These are phyloP conservation scores for Setaria italica DNA, from an alignment of 202 grass and related monocot species.

Conservation along the genomic window DNA sequence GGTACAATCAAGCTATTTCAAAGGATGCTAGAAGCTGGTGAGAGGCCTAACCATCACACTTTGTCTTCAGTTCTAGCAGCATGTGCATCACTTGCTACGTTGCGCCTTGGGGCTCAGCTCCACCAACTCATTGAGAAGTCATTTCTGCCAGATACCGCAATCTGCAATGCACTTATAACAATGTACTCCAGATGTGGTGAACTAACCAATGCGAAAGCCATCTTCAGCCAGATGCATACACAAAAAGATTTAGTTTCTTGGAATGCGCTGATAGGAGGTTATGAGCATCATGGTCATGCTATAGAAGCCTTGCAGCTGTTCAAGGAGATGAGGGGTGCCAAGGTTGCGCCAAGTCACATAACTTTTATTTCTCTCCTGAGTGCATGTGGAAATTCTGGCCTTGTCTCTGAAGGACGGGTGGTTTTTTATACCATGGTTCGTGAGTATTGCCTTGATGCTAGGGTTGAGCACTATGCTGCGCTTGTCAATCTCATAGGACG, in stretches of 20 bases:
- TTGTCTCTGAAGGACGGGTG: constrained; percentile 66
- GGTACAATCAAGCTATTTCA: constrained; percentile 58
- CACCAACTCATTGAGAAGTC: constrained; percentile 78
- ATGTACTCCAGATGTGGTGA: constrained; percentile 82
- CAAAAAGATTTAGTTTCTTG: constrained; percentile 64
- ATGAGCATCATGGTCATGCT: constrained; percentile 65
- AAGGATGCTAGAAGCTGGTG: constrained; percentile 58
- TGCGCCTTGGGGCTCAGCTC: constrained; percentile 61
- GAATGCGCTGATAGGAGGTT: constrained; percentile 75
- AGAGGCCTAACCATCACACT: constrained; percentile 66
- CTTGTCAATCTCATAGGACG: constrained; percentile 74
- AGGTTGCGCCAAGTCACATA: constrained; percentile 61
- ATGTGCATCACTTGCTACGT: constrained; percentile 66
- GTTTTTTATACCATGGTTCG: constrained; percentile 71
- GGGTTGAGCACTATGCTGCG: constrained; percentile 76
- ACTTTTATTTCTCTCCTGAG: constrained; percentile 76
- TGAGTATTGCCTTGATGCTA: constrained; percentile 61
- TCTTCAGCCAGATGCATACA: constrained; percentile 59
- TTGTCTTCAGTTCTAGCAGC: constrained; percentile 75
- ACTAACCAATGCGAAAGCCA: constrained; percentile 53
- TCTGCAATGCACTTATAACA: constrained; percentile 72
- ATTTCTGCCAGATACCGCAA: constrained; percentile 65
- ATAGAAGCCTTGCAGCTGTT: constrained; percentile 66
- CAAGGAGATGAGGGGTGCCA: constrained; percentile 60
- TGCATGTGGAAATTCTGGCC: constrained; percentile 72